Base-by-base conservation (phyloP, 177 flowering plant species). In the Telopea speciosissima region DNA sequence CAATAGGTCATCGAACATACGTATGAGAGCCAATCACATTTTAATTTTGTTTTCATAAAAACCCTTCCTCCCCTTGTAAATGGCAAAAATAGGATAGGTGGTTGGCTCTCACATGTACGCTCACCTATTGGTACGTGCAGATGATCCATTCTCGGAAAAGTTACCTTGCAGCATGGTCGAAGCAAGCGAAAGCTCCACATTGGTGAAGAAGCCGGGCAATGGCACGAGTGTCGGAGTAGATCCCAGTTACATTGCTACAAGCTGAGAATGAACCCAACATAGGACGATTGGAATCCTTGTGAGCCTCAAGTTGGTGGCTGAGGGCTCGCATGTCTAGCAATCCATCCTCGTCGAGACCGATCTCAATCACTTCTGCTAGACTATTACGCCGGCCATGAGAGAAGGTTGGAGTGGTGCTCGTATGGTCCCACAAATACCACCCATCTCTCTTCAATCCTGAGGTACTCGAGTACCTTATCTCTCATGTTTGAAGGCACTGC, bases 91-190 rank as follows among this genome's bases (percentile, higher is more conserved):
- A n/a, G n/a, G n/a, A n/a, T n/a, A n/a, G n/a, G n/a, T n/a, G n/a
- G n/a, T n/a, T n/a, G n/a, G n/a, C n/a, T n/a, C n/a, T n/a, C n/a
- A n/a, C n/a, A n/a, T n/a, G n/a, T n/a, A n/a, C n/a, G n/a, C n/a
- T n/a, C n/a, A n/a, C n/a, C n/a, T n/a, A n/a, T n/a, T n/a, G n/a
- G n/a, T n/a, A n/a, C n/a, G n/a, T n/a, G n/a, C n/a, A n/a, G n/a
- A n/a, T n/a, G n/a, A n/a, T n/a, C n/a, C n/a, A n/a, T n/a, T n/a
- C n/a, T n/a, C n/a, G n/a, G n/a, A n/a, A n/a, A n/a, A n/a, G n/a
- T n/a, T 72, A 86, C 96, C 94, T 89, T 66, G 97, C 88, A 0
- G 97, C 94, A 40, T 87, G 89, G 75, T 91, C 97, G 60, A 91
- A 91, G 79, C 97, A 91, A 0, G 80, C 94, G 70, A 87, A 88